Percentiles rank a stretch among this genome's conserved stretches.
Evolutionary conservation across 2,329 filamentous ascomycete genomes (phyloP).

Genomic region (Colletotrichum simmondsii): DNA sequence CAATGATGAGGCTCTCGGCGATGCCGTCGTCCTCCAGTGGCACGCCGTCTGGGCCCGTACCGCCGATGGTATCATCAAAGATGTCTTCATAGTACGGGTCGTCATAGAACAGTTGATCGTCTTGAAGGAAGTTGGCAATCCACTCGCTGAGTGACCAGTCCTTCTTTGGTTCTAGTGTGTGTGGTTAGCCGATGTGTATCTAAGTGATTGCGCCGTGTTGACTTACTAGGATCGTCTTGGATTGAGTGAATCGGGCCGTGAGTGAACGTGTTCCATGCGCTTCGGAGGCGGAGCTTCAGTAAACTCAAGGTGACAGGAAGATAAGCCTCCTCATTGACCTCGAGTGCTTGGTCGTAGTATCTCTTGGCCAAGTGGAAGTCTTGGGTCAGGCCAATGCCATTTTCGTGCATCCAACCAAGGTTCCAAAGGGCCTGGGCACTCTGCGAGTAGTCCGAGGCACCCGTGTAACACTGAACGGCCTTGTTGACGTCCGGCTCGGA

Average conservation of each 20-base stretch:
- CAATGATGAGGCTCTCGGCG: constrained; percentile 85
- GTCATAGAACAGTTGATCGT: constrained; percentile 73
- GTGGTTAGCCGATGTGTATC: constrained; percentile 41
- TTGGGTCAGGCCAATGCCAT: constrained; percentile 90
- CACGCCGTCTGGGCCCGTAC: constrained; percentile 65
- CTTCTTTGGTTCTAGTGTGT: constrained; percentile 69
- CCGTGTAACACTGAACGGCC: constrained; percentile 91
- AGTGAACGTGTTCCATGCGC: constrained; percentile 94
- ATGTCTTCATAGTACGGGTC: constrained; percentile 65
- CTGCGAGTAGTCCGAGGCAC: constrained; percentile 89
- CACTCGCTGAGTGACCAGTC: constrained; percentile 86
- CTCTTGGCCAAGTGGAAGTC: constrained; percentile 98
- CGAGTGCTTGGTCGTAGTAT: constrained; percentile 92
- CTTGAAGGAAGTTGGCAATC: constrained; percentile 85
- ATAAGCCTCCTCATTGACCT: constrained; percentile 93
- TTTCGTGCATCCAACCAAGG: constrained; percentile 99
- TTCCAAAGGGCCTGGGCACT: constrained; percentile 98
- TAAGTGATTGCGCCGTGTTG: not conserved
- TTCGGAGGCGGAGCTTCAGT: constrained; percentile 84
- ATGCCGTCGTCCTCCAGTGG: constrained; percentile 78
- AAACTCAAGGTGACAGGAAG: constrained; percentile 90
- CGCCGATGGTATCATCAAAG: constrained; percentile 66
- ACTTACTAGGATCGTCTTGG: constrained; percentile 84
- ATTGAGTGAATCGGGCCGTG: constrained; percentile 94
- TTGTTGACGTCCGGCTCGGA: constrained; percentile 79